Conservation (phyloP, 2,329 filamentous ascomycete genomes). For the Colletotrichum somersetense region DNA sequence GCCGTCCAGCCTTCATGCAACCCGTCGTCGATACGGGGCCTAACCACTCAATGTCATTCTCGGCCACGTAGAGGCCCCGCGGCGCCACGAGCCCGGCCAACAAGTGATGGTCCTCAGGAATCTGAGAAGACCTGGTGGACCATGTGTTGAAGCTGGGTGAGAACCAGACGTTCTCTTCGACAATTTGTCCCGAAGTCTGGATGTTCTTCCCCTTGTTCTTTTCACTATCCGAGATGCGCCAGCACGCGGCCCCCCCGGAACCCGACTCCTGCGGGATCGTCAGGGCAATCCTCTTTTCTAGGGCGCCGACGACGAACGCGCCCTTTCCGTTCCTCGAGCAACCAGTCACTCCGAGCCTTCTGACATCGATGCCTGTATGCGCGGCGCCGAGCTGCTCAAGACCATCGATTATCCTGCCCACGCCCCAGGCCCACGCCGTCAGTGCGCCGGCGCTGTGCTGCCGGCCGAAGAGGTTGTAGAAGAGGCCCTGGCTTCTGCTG, state of each 20-base stretch:
- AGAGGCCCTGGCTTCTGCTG: constrained; percentile 68
- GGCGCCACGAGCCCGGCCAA: constrained; percentile 69
- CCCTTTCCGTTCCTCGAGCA: constrained; percentile 76
- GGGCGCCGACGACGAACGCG: constrained; percentile 70
- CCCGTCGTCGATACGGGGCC: constrained; percentile 68
- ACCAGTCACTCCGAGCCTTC: constrained; percentile 68
- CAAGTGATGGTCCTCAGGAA: constrained; percentile 71
- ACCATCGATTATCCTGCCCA: constrained; percentile 70
- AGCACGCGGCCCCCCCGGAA: constrained; percentile 71
- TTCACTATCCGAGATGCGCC: constrained; percentile 66
- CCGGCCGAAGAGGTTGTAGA: constrained; percentile 70
- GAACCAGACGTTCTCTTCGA: constrained; percentile 75
- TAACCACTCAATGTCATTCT: constrained; percentile 72
- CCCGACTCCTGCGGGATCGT: constrained; percentile 74
- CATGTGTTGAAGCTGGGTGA: constrained; percentile 66
- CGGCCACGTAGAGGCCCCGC: constrained; percentile 66
- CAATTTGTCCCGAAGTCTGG: constrained; percentile 70
- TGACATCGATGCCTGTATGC: constrained; percentile 63
- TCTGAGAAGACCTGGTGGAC: constrained; percentile 57
- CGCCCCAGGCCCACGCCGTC: constrained; percentile 74
- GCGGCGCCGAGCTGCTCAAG: constrained; percentile 63
- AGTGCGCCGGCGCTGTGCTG: constrained; percentile 68
- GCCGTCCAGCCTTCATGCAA: constrained; percentile 67
- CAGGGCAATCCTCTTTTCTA: constrained; percentile 70
- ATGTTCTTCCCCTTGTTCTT: constrained; percentile 67